Conservation (phyloP, 805 yeast genomes). For the Candida tallmaniae region DNA sequence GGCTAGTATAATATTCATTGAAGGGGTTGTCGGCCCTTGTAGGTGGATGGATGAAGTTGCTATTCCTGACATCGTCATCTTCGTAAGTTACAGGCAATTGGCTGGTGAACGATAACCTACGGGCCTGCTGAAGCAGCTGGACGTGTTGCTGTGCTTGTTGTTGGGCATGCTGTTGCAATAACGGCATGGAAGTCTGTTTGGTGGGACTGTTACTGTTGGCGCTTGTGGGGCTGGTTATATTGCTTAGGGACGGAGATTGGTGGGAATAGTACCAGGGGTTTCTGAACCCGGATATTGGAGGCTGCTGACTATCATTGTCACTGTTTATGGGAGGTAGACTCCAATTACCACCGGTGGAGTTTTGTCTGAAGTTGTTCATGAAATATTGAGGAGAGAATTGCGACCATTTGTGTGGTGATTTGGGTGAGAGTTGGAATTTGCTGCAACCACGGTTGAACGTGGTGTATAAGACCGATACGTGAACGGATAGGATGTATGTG, state of each 20-base stretch:
- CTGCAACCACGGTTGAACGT: too few species aligned
- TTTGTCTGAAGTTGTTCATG: conserved; percentile 32
- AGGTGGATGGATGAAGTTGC: conserved; percentile 37
- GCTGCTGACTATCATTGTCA: conserved; percentile 40
- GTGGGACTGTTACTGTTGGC: conserved; percentile 19
- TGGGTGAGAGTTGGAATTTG: too few species aligned
- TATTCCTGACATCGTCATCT: conserved; percentile 20
- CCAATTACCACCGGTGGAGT: conserved; percentile 37
- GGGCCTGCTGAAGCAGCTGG: conserved; percentile 24
- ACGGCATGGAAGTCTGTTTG: conserved; percentile 20
- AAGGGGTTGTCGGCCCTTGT: conserved; percentile 43
- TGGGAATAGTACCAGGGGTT: conserved; percentile 41
- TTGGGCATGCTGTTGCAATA: conserved; percentile 20
- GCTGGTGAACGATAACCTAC: conserved; percentile 35
- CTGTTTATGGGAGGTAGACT: conserved; percentile 20
- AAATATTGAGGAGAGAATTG: too few species aligned
- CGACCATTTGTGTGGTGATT: too few species aligned
- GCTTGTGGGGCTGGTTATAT: conserved; percentile 7
- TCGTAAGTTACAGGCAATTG: conserved; percentile 52
- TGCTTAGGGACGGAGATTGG: conserved; percentile 10
- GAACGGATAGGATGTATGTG: too few species aligned
- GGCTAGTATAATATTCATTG: conserved; percentile 36
- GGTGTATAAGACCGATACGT: too few species aligned
- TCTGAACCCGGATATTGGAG: conserved; percentile 28
- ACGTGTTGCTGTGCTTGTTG: conserved; percentile 21